Conservation (phyloP, 805 yeast species). For the Candida ovalis region DNA sequence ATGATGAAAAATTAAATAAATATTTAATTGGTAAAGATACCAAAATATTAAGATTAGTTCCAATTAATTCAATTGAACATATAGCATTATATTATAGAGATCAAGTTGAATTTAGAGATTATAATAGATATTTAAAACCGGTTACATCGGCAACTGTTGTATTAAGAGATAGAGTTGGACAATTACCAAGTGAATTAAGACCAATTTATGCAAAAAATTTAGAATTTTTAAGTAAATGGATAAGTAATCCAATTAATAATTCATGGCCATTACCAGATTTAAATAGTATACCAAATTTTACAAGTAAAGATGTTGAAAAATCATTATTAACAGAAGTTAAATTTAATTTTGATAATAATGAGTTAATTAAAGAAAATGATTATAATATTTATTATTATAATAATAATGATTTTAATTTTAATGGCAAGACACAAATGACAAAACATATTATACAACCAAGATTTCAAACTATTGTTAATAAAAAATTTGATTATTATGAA, state of each 20-base stretch:
- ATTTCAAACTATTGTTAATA: conserved; percentile 15
- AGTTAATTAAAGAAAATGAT: conserved; percentile 34
- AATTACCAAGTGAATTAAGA: conserved; percentile 71
- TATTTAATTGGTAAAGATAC: conserved; percentile 17
- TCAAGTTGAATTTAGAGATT: conserved; percentile 28
- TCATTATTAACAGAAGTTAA: conserved; percentile 72
- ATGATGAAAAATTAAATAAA: conserved; percentile 15
- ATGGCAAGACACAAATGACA: conserved; percentile 27
- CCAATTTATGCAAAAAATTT: conserved; percentile 70
- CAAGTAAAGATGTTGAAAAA: conserved; percentile 73
- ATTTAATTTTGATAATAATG: conserved; percentile 52
- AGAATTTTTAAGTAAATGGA: conserved; percentile 58
- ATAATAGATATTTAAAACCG: conserved; percentile 51
- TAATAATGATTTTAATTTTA: conserved; percentile 1
- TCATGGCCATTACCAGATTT: conserved; percentile 82
- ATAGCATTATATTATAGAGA: conserved; percentile 50
- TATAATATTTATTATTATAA: conserved; percentile 16
- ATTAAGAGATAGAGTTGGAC: conserved; percentile 76
- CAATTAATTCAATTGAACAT: conserved; percentile 83
- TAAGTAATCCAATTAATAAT: conserved; percentile 30
- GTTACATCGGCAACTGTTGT: conserved; percentile 82
- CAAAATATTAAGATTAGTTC: conserved; percentile 60
- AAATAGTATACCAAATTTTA: conserved; percentile 57
- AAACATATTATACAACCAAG: conserved; percentile 31
- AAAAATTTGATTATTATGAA: conserved; percentile 45